Base-by-base conservation (phyloP, 1,284 basidiomycete genomes). In the Wallemia mellicola region DNA sequence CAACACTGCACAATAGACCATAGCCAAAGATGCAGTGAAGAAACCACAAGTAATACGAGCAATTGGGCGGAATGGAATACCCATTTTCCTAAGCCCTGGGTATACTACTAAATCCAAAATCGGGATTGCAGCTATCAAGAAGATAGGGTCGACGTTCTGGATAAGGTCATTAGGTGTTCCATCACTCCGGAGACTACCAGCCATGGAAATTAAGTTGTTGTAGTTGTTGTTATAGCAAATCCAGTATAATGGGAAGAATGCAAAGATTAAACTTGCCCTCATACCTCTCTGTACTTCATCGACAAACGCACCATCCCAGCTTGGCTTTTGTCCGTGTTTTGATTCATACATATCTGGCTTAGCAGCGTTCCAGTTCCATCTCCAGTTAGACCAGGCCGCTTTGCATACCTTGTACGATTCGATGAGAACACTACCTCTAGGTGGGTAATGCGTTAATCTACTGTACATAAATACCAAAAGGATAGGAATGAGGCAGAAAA, bases 261-360 rank as follows among this genome's bases (percentile, higher is more conserved):
- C 67, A 71, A 91, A 89, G 60, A 91, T 85, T 54, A 72, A 70
- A 71, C 86, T 91, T 9, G 87, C 87, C 69, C 84, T 85, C 70
- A 87, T 71, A 1, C 83, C 85, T 65, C 85, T 77, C 60, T 75
- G 74, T 59, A 89, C 79, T 67, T 91, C 86, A 60, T 86, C 83
- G 17, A 91, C 83, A 79, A 80, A 86, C 38, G 73, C 66, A 65
- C 84, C 82, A 64, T 85, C 80, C 60, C 69, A 75, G 5, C 66
- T 71, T 66, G 0, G 71, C 71, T 54, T 65, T 66, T 58, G 66
- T 62, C 33, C 64, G 64, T 17, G 25, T 65, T 24, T 25, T 30
- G 9, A 17, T 28, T 22, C 38, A 17, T 54, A 38, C 27, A 24
- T 26, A 55, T 19, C 28, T 27, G 58, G 57, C 30, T 59, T 59